Conservation (phyloP, 2,329 filamentous ascomycete genomes). For the Calonectria crousiana region DNA sequence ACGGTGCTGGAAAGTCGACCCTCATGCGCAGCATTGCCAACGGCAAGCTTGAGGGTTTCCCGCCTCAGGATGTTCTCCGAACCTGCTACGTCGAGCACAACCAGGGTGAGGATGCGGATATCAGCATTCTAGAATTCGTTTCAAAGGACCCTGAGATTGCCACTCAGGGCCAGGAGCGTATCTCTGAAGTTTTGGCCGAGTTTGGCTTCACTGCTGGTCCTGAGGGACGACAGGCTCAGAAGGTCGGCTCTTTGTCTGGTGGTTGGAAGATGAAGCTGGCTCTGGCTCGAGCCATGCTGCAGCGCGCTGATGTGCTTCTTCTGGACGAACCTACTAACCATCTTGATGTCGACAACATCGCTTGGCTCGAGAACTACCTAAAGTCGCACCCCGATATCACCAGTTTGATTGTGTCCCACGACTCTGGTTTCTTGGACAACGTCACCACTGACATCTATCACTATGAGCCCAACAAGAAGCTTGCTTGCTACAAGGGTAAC, state of each 20-base stretch:
- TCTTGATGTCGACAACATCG: constrained; percentile 94
- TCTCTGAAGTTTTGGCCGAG: constrained; percentile 85
- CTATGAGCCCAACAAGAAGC: constrained; percentile 96
- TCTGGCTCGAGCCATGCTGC: constrained; percentile 94
- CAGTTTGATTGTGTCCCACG: constrained; percentile 97
- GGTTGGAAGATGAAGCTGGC: constrained; percentile 99
- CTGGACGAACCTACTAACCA: constrained; percentile 99
- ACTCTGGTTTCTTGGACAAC: constrained; percentile 96
- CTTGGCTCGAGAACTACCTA: constrained; percentile 95
- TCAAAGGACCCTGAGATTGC: constrained; percentile 89
- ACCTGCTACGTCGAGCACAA: constrained; percentile 99
- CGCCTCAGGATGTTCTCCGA: constrained; percentile 88
- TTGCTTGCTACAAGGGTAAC: constrained; percentile 87
- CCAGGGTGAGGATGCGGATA: constrained; percentile 96
- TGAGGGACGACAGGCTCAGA: constrained; percentile 88
- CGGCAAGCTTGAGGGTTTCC: constrained; percentile 97
- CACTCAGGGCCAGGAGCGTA: constrained; percentile 82
- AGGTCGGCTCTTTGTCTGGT: constrained; percentile 93
- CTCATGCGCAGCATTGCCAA: constrained; percentile 97
- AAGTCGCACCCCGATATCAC: constrained; percentile 97
- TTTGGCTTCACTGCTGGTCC: constrained; percentile 95
- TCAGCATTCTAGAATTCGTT: constrained; percentile 95
- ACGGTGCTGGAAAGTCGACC: constrained; percentile 98
- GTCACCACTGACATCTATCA: constrained; percentile 99
- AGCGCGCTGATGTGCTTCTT: constrained; percentile 94